Evolutionary conservation across 768 basidiomycete species (phyloP).

Genomic region (Sutorius australiensis): DNA sequence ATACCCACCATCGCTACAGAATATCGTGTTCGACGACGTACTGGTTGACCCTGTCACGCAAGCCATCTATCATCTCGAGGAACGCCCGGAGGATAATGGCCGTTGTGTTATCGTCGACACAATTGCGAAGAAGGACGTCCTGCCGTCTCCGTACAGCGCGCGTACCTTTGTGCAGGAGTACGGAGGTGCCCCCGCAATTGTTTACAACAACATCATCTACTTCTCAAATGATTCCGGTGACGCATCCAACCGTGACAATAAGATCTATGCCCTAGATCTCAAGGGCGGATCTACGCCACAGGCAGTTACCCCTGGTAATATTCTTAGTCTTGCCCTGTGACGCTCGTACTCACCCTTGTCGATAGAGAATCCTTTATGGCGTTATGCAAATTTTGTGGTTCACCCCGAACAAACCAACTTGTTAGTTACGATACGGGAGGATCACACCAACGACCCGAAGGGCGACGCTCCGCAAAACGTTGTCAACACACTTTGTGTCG

Average conservation of each 20-base stretch:
- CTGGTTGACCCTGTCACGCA: conserved; percentile 49
- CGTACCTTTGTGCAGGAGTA: conserved; percentile 62
- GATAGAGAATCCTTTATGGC: conserved; percentile 28
- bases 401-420: conserved; percentile 50
- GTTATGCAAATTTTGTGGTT: conserved; percentile 48
- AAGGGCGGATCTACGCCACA: conserved; percentile 4
- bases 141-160: conserved; percentile 50
- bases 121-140: conserved; percentile 39
- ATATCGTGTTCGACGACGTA: conserved; percentile 38
- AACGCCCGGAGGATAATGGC: conserved; percentile 40
- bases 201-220: conserved; percentile 44
- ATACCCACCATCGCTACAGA: conserved; percentile 10
- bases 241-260: conserved; percentile 28
- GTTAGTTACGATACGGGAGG: conserved; percentile 59
- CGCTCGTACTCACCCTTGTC: conserved; percentile 4
- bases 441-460: conserved; percentile 44
- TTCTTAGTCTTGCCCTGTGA: not conserved
- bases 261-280: conserved; percentile 42
- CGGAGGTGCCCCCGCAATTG: conserved; percentile 58
- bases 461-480: conserved; percentile 33
- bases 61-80: conserved; percentile 53
- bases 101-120: conserved; percentile 54
- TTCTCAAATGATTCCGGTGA: conserved; percentile 49
- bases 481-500: conserved; percentile 50
- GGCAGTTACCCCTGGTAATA: conserved; percentile 52